These are phyloP conservation scores for Hypoxylon rubiginosum DNA, from an alignment of 2,329 filamentous ascomycete species.

Conservation along the genomic window DNA sequence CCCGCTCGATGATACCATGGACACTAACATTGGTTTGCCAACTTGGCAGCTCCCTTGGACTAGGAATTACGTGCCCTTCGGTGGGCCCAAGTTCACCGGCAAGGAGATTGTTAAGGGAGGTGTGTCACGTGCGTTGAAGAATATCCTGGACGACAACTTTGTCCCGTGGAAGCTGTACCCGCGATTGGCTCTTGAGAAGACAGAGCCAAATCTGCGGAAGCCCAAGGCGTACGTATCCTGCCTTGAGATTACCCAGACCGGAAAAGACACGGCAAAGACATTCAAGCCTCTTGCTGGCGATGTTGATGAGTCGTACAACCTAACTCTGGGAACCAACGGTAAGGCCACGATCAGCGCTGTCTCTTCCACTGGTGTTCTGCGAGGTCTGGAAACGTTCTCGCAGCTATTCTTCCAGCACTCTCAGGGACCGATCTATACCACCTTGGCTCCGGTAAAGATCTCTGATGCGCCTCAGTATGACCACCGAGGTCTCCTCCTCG, in stretches of 20 bases:
- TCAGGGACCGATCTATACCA: conserved; percentile 74
- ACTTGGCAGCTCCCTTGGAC: conserved; percentile 63
- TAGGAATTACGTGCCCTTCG: conserved; percentile 58
- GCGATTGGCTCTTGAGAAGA: conserved; percentile 67
- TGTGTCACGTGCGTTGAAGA: conserved; percentile 70
- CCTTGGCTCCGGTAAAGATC: conserved; percentile 77
- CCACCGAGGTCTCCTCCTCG: conserved; percentile 84
- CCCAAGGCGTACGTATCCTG: conserved; percentile 66
- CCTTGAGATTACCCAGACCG: conserved; percentile 74
- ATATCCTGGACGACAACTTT: conserved; percentile 76
- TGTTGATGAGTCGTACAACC: conserved; percentile 81
- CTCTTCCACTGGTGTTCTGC: conserved; percentile 77
- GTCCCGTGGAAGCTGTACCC: conserved; percentile 84
- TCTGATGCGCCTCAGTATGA: conserved; percentile 79
- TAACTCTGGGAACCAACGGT: conserved; percentile 71
- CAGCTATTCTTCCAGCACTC: conserved; percentile 85
- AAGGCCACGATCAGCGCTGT: conserved; percentile 73
- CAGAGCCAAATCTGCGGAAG: conserved; percentile 69
- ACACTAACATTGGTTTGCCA: conserved; percentile 50
- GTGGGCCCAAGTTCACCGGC: conserved; percentile 60
- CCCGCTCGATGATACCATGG: conserved; percentile 30
- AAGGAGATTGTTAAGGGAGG: conserved; percentile 68
- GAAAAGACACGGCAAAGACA: conserved; percentile 64
- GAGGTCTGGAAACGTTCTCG: conserved; percentile 80
- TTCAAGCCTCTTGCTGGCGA: conserved; percentile 73